A percentile compares a stretch with the other conserved stretches of the same genome.
These are phyloP conservation scores for Ceratobasidium sp. DNA, from an alignment of 1,284 basidiomycete genomes.

Conservation along the genomic window DNA sequence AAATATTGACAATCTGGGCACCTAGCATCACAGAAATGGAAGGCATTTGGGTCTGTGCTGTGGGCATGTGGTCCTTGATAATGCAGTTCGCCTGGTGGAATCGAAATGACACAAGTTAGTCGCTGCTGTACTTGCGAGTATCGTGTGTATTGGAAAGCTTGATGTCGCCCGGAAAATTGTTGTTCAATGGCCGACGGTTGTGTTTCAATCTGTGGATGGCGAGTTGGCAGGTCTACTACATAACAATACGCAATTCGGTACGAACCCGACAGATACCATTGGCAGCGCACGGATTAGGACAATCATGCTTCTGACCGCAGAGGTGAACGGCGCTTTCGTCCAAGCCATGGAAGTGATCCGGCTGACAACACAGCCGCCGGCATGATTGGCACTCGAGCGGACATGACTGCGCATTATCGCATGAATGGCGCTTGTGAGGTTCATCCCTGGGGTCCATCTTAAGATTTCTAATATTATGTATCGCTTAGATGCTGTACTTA, in stretches of 20 bases:
- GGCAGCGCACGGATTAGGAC: too few species aligned
- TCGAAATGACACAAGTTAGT: constrained; percentile 64
- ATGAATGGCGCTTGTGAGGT: constrained; percentile 65
- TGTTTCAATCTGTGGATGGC: constrained; percentile 71
- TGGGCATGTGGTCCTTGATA: constrained; percentile 69
- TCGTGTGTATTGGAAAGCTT: constrained; percentile 65
- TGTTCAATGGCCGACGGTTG: constrained; percentile 68
- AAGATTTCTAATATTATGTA: constrained; percentile 59
- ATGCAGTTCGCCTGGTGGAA: constrained; percentile 61
- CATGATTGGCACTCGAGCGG: constrained; percentile 69
- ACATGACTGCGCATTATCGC: constrained; percentile 65
- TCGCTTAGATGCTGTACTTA: constrained; percentile 59
- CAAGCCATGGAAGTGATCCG: constrained; percentile 70
- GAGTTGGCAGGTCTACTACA: background rate
- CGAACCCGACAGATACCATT: constrained; percentile 52
- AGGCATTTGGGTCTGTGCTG: constrained; percentile 59
- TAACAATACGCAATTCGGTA: background rate
- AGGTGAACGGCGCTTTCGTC: constrained; percentile 64
- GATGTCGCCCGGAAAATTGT: constrained; percentile 63
- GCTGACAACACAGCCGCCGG: constrained; percentile 65
- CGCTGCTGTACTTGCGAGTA: constrained; percentile 61
- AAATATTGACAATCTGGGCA: constrained; percentile 71
- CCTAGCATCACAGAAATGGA: constrained; percentile 69
- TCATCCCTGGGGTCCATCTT: constrained; percentile 59
- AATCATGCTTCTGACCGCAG: too few species aligned